These are phyloP conservation scores for Climacium dendroides DNA, from an alignment of 225 moss, liverwort and hornwort species.

Conservation along the genomic window DNA sequence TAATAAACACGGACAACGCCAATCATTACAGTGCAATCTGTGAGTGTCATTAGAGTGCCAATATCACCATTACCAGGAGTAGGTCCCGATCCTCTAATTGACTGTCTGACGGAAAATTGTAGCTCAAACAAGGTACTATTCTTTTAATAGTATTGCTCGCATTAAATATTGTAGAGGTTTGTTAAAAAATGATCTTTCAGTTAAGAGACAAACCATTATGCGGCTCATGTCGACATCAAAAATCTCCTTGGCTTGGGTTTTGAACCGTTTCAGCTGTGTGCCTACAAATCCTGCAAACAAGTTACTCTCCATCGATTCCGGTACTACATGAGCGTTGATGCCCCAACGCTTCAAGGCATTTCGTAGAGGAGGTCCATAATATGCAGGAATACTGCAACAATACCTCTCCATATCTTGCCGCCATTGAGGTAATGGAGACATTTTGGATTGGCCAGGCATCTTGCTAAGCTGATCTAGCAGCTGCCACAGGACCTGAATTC, in stretches of 20 bases:
- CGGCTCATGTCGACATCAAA: constrained; percentile 81
- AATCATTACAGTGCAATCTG: not conserved
- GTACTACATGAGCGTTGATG: constrained; percentile 78
- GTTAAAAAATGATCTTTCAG: not conserved
- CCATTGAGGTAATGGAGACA: constrained; percentile 89
- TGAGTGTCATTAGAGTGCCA: not conserved
- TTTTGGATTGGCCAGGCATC: constrained; percentile 66
- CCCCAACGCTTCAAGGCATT: constrained; percentile 91
- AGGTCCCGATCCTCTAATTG: not conserved
- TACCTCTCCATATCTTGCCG: constrained; percentile 99
- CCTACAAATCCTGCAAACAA: constrained; percentile 67
- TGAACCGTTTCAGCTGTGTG: constrained; percentile 71
- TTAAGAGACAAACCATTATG: constrained; percentile 49
- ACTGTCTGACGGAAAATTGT: not conserved
- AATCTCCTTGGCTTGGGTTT: constrained; percentile 74
- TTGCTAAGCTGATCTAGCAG: constrained; percentile 81
- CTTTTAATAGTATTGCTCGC: not conserved
- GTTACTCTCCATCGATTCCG: constrained; percentile 83
- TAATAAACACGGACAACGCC: not conserved
- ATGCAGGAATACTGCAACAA: constrained; percentile 86
- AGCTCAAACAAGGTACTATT: not conserved
- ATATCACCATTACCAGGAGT: not conserved
- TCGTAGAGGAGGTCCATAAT: constrained; percentile 76
- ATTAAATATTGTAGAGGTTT: not conserved
- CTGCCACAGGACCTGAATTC: constrained; percentile 70